Base-by-base conservation (phyloP, 2,329 filamentous ascomycete species). In the Alternaria viburni region DNA sequence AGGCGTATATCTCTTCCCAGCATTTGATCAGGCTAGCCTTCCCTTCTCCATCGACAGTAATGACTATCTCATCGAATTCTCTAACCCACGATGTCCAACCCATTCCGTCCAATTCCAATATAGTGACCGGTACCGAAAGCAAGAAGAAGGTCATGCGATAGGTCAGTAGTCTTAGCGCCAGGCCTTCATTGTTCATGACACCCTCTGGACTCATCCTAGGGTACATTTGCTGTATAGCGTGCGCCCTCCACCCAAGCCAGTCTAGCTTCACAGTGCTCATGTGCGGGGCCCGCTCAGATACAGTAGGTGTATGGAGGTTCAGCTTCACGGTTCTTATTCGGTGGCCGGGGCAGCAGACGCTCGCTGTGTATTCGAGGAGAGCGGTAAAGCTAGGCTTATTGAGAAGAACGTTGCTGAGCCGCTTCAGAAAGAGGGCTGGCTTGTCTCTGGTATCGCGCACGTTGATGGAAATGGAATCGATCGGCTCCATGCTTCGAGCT, bases 81-180 rank as follows among this genome's bases (percentile, higher is more conserved):
- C 2, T 1, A 21, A 1, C 12, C 28, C 47, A 51, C 26, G 3
- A 1, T 30, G 1, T 50, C 1, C 0, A n/a, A 2, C 12, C n/a
- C 11, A 28, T 0, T 6, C 17, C 3, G n/a, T 26, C 3, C 25
- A 50, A 3, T 12, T 17, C 13, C 10, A 1, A 15, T 3, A 17
- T 1, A 10, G 17, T 9, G 0, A 17, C 1, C 11, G 2, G 2
- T 19, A 32, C 4, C n/a, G 17, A 32, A 7, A 32, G 17, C 4
- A 21, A 13, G 5, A 13, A 9, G 1, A 21, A 11, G 12, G 28
- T 1, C 9, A 9, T 32, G 7, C 28, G 28, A 19, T 32, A 32
- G 28, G 17, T 1, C 4, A 51, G 17, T 32, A 51, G 8, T 32
- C 47, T 32, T 3, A 51, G 17, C 12, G 17, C 26, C 5, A 32